Percentiles rank a stretch among this genome's conserved stretches.
Conservation (phyloP, 2,329 filamentous ascomycete genomes). For the Aspergillus sp. region DNA sequence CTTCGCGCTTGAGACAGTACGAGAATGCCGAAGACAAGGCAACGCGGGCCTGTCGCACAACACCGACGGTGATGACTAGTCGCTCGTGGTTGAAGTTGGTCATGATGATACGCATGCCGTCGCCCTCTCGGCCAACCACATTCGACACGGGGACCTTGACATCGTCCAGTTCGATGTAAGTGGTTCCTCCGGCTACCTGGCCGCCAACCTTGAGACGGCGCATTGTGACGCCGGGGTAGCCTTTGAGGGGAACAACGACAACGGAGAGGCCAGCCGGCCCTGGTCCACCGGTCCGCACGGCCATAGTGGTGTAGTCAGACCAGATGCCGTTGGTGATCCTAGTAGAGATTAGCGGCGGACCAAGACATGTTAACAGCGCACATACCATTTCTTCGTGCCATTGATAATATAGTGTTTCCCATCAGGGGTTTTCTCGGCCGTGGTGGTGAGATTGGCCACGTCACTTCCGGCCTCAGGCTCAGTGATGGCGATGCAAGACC, state of each 20-base stretch:
- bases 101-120: slow-evolving; percentile 67
- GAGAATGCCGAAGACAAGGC: slow-evolving; percentile 52
- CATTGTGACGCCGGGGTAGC: slow-evolving; percentile 57
- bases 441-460: slow-evolving; percentile 63
- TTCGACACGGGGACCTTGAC: slow-evolving; percentile 63
- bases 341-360: too few relatives aligned
- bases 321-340: slow-evolving; percentile 64
- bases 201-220: slow-evolving; percentile 58
- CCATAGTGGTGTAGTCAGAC: slow-evolving; percentile 60
- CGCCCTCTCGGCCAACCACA: slow-evolving; percentile 58
- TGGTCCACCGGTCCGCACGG: slow-evolving; percentile 61
- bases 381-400: slow-evolving; percentile 65
- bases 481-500: slow-evolving; percentile 68
- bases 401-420: slow-evolving; percentile 63
- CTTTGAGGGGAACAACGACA: slow-evolving; percentile 61
- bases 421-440: slow-evolving; percentile 51
- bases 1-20: slow-evolving; percentile 57
- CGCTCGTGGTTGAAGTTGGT: slow-evolving; percentile 75
- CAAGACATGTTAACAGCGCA: too few relatives aligned
- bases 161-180: slow-evolving; percentile 67
- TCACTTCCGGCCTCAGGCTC: slow-evolving; percentile 67
- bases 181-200: slow-evolving; percentile 57
- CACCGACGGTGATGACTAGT: slow-evolving; percentile 55
- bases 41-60: slow-evolving; percentile 53
- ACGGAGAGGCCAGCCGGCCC: slow-evolving; percentile 56